phyloP scores from a whole-genome alignment of 1,284 basidiomycete genomes.

The Rhodotorula sp. region DNA sequence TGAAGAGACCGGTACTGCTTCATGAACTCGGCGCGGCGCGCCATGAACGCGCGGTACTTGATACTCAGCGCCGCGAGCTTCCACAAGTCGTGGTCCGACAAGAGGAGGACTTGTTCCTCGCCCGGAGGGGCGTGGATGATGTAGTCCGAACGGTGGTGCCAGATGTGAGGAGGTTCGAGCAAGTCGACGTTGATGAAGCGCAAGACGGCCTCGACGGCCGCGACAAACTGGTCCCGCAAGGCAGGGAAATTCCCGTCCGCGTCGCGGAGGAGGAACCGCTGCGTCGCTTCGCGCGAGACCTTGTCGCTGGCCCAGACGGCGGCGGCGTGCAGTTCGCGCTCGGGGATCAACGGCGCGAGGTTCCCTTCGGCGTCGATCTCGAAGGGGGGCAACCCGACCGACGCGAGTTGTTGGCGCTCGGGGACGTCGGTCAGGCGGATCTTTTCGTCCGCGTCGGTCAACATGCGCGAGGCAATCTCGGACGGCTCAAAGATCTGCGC shows the following conservation, averaged over 20 bases:
- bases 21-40: slow-evolving; percentile 65
- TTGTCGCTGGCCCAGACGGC: slow-evolving; percentile 29
- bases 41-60: slow-evolving; percentile 77
- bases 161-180: slow-evolving; percentile 91
- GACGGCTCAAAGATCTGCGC: slow-evolving; percentile 95
- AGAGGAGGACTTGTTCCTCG: slow-evolving; percentile 58
- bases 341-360: slow-evolving; percentile 20
- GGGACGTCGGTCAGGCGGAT: slow-evolving; percentile 88
- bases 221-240: slow-evolving; percentile 68
- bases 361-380: slow-evolving; percentile 66
- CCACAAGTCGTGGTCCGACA: slow-evolving; percentile 80
- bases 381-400: slow-evolving; percentile 73
- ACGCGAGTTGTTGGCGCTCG: slow-evolving; percentile 92
- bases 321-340: slow-evolving; percentile 11
- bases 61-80: slow-evolving; percentile 78
- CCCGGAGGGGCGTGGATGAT: slow-evolving; percentile 60
- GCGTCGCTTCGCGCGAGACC: slow-evolving; percentile 74
- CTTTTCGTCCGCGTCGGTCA: slow-evolving; percentile 92
- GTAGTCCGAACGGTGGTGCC: slow-evolving; percentile 88
- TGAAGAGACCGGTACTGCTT: slow-evolving; percentile 59
- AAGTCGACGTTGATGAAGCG: slow-evolving; percentile 81
- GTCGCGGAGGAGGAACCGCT: slow-evolving; percentile 57
- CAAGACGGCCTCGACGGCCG: slow-evolving; percentile 76
- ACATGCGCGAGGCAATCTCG: slow-evolving; percentile 83
- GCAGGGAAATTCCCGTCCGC: slow-evolving; percentile 57